Base-by-base conservation (phyloP, 345 rosid genomes). In the Trapa incisa region DNA sequence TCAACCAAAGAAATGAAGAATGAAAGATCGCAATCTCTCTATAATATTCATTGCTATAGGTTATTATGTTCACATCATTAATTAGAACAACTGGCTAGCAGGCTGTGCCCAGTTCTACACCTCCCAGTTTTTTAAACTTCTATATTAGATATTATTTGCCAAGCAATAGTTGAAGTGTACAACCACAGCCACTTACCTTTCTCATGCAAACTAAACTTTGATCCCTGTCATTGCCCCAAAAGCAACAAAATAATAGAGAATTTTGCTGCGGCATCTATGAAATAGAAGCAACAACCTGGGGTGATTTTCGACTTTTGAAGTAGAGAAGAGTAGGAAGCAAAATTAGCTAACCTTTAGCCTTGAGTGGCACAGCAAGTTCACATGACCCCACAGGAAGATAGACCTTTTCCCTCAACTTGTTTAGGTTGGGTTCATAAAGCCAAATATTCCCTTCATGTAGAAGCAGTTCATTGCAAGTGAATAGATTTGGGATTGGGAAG, bases 321-420 rank as follows among this genome's bases (percentile, higher is more conserved):
- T 58, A 10, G 29, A 64, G 6, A 56, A n/a, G 43, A 22, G 15
- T 17, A 50, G 43, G 4, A 36, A 58, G 63, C 10, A 11, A 61
- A 63, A 73, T 52, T 70, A 69, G 67, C 82, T 67, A 33, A 89
- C 98, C 96, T 84, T 87, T 87, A 65, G 92, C 89, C 70, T 81
- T 79, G 43, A 87, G 87, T 74, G 98, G 95, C 72, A 84, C 95
- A 10, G 95, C 76, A 37, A 89, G 95, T 75, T 85, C 98, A 72
- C 98, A 92, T 9, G 98, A 92, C 41, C 98, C 98, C 13, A 82
- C 78, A 11, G 95, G 98, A 45, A 92, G 95, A 47, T 70, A 83
- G 61, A 80, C 36, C 85, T 83, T 86, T 72, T 84, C 84, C 66
- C 98, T 84, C 79, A 89, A 67, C 52, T 47, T 71, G 76, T 82